phyloP scores from a whole-genome alignment of 805 yeast genomes.

The Starmerella bombi region DNA sequence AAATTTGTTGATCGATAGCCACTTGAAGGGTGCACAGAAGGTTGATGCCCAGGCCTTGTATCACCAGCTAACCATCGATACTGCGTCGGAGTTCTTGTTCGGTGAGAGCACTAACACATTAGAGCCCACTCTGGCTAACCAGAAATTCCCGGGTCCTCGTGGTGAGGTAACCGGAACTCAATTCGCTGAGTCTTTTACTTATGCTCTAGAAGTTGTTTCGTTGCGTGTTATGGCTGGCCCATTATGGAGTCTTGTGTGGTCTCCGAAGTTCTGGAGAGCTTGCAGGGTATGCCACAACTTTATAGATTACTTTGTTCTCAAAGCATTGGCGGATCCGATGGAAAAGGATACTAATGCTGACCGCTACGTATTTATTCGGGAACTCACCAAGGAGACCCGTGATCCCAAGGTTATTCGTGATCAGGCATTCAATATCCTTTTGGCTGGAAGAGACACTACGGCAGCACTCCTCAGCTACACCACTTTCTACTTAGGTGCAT shows the following conservation, averaged over 20 bases:
- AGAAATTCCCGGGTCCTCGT: slow-evolving; percentile 16
- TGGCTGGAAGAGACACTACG: slow-evolving; percentile 47
- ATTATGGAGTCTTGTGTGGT: slow-evolving; percentile 19
- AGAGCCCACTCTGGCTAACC: slow-evolving; percentile 7
- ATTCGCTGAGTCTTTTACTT: slow-evolving; percentile 22
- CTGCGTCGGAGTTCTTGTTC: slow-evolving; percentile 24
- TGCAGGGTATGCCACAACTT: slow-evolving; percentile 28
- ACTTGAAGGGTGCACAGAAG: slow-evolving; percentile 13
- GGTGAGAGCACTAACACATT: slow-evolving; percentile 24
- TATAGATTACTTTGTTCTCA: slow-evolving; percentile 32
- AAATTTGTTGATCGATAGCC: slow-evolving; percentile 15
- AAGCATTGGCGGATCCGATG: slow-evolving; percentile 27
- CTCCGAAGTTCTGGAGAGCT: slow-evolving; percentile 28
- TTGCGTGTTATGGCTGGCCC: slow-evolving; percentile 19
- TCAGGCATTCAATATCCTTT: slow-evolving; percentile 38
- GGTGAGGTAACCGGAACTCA: slow-evolving; percentile 19
- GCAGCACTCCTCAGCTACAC: slow-evolving; percentile 38
- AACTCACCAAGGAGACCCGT: slow-evolving; percentile 37
- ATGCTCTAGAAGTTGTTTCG: slow-evolving; percentile 18
- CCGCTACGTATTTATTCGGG: slow-evolving; percentile 37
- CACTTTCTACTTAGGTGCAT: slow-evolving; percentile 34
- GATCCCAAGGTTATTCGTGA: slow-evolving; percentile 37
- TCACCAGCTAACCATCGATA: slow-evolving; percentile 22
- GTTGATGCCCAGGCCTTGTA: slow-evolving; percentile 21
- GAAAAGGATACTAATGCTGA: slow-evolving; percentile 25